Evolutionary conservation across 2,329 filamentous ascomycete genomes (phyloP), one percentile per base, ranked within the genome.

Genomic region (Exserohilum turcica): DNA sequence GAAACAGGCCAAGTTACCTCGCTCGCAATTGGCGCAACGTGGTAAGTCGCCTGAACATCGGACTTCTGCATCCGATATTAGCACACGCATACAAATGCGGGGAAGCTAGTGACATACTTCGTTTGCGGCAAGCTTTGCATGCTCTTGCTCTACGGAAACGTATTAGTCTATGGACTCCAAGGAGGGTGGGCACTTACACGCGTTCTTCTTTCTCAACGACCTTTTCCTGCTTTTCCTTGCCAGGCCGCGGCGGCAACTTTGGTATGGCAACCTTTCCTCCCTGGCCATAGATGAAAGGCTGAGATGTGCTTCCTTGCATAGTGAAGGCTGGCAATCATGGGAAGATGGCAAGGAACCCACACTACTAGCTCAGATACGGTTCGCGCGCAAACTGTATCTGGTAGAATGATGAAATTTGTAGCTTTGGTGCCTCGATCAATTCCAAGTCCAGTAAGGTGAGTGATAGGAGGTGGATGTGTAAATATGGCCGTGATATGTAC

Each of bases 1-100:
- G 2, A 61, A 44, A 27, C 66, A 69, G 8, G 35, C 21, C 6
- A 59, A 16, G 19, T 52, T 37, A 33, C 19, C 59, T 6, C 42
- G 43, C 40, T 57, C 48, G 38, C 67, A 70, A 24, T 54, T 60
- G 27, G 43, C 33, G 35, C 65, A 69, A 6, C 43, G 43, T 18
- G 67, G 67, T 6, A 43, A 37, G 9, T 62, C 64, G 12, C 67
- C 67, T 15, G 63, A 62, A 43, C 67, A 70, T 39, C 57, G 66
- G 15, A 68, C 60, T 46, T 69, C 61, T 66, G 18, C 9, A 13
- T 33, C 19, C 1, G n/a, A 8, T 7, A 45, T 54, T 47, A 53
- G 28, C n/a, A 18, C 3, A 5, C 3, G 6, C 6, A 5, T 7
- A 7, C 3, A 12, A 7, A 13, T 3, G n/a, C 8, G 35, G 29